A percentile compares a stretch with the other conserved stretches of the same genome.
Conservation (phyloP, 2,329 filamentous ascomycete genomes). For the Macrophomina phaseolina region DNA sequence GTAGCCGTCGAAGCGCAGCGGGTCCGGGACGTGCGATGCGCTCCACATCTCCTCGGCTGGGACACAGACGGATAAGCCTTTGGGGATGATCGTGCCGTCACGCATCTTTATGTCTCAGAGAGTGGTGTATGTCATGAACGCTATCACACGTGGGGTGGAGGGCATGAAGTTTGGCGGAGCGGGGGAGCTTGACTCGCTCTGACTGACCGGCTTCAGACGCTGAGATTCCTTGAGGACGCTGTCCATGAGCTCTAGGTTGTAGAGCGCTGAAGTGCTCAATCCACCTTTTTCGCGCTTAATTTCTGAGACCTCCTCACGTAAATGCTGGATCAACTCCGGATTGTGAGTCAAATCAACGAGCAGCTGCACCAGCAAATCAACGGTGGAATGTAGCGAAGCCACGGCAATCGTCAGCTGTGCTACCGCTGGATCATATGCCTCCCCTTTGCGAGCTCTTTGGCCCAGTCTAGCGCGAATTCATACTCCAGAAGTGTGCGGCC, state of each 20-base stretch:
- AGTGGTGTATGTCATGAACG: background rate
- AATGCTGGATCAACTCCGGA: slow-evolving; percentile 35
- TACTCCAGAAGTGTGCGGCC: too few relatives aligned
- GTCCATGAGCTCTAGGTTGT: slow-evolving; percentile 40
- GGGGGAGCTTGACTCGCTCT: background rate
- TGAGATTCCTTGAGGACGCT: slow-evolving; percentile 33
- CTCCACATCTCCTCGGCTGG: slow-evolving; percentile 17
- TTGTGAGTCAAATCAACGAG: slow-evolving; percentile 33
- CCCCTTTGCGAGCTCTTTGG: slow-evolving; percentile 32
- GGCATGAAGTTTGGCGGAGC: background rate
- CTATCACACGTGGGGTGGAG: background rate
- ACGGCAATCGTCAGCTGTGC: slow-evolving; percentile 30
- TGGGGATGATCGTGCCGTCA: slow-evolving; percentile 37
- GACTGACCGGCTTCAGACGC: background rate
- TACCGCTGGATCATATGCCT: slow-evolving; percentile 25
- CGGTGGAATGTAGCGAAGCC: slow-evolving; percentile 34
- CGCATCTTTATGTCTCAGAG: slow-evolving; percentile 33
- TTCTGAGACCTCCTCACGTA: slow-evolving; percentile 36
- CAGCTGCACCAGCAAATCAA: slow-evolving; percentile 34
- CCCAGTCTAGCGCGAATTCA: slow-evolving; percentile 33
- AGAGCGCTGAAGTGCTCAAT: slow-evolving; percentile 38
- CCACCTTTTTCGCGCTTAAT: slow-evolving; percentile 33
- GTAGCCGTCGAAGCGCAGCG: slow-evolving; percentile 29
- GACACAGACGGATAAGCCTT: slow-evolving; percentile 30
- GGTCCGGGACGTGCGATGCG: slow-evolving; percentile 25